Evolutionary conservation across 2,329 filamentous ascomycete genomes (phyloP).

Genomic region (Trichophyton simii): DNA sequence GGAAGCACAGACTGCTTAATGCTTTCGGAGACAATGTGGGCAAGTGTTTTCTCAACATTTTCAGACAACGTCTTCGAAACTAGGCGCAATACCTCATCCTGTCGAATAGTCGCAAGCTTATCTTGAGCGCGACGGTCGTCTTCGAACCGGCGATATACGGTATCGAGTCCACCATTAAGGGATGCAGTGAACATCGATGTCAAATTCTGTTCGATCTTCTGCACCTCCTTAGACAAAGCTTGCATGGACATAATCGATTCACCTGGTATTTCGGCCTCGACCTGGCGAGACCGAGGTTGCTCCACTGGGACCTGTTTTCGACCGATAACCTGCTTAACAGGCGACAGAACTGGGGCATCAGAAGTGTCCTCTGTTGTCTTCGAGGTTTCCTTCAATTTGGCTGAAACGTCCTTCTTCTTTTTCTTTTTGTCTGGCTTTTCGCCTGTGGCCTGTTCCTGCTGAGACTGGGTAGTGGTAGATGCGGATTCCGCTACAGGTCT

Average conservation of each 20-base stretch:
- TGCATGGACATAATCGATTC: slow-evolving; percentile 33
- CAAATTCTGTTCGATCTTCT: slow-evolving; percentile 40
- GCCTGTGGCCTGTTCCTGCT: slow-evolving; percentile 19
- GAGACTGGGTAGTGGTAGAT: neutral
- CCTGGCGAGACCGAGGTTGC: neutral
- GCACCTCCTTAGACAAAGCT: slow-evolving; percentile 49
- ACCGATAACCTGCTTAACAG: neutral
- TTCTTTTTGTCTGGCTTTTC: slow-evolving; percentile 60
- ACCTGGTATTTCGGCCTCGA: neutral
- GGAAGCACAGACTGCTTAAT: slow-evolving; percentile 68
- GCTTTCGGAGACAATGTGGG: slow-evolving; percentile 61
- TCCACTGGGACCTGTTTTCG: neutral
- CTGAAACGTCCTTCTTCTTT: slow-evolving; percentile 45
- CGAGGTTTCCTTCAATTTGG: slow-evolving; percentile 37
- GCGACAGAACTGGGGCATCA: neutral
- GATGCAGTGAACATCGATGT: slow-evolving; percentile 37
- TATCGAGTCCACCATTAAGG: slow-evolving; percentile 40
- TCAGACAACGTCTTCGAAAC: slow-evolving; percentile 57
- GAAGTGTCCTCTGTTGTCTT: slow-evolving; percentile 14
- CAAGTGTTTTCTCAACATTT: slow-evolving; percentile 63
- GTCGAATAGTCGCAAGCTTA: slow-evolving; percentile 50
- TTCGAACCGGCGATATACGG: slow-evolving; percentile 49
- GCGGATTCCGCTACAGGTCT: slow-evolving; percentile 25
- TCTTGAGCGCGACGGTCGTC: slow-evolving; percentile 57
- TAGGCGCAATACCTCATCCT: slow-evolving; percentile 55